Percentiles rank a stretch among this genome's conserved stretches.
These are phyloP conservation scores for Elsinoe ampelina DNA, from an alignment of 2,329 filamentous ascomycete genomes.

Conservation along the genomic window DNA sequence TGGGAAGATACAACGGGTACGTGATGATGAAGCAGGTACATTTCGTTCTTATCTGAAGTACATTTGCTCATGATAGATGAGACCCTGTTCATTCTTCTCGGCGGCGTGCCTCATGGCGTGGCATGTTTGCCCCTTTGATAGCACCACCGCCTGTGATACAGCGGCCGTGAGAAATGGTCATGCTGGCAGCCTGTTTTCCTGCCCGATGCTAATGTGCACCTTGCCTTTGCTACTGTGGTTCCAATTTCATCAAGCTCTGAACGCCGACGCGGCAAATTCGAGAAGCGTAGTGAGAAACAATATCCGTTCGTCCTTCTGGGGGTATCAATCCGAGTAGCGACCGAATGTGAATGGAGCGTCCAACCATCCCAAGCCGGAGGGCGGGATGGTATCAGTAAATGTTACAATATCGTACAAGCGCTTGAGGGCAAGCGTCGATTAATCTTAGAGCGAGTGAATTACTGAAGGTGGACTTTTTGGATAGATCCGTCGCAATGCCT, in stretches of 20 bases:
- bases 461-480: neutral
- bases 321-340: conserved; percentile 12
- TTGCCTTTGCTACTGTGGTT: too few species aligned
- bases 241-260: neutral
- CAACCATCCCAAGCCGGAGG: neutral
- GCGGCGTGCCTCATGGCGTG: too few species aligned
- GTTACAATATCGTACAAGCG: conserved; percentile 13
- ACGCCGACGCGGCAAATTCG: neutral
- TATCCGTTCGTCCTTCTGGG: neutral
- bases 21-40: too few species aligned
- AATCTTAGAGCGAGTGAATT: conserved; percentile 12
- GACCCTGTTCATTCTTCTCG: too few species aligned
- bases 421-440: neutral
- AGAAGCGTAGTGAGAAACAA: neutral
- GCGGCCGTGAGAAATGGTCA: too few species aligned
- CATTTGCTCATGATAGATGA: too few species aligned
- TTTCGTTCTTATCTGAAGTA: too few species aligned
- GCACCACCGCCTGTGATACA: too few species aligned
- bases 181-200: too few species aligned
- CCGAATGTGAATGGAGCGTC: neutral
- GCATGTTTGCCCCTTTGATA: too few species aligned
- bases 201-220: too few species aligned
- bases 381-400: neutral
- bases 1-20: too few species aligned
- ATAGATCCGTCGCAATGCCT: conserved; percentile 3